phyloP scores from a whole-genome alignment of 2,329 filamentous ascomycete genomes.

The Simplicillium aogashimaense region DNA sequence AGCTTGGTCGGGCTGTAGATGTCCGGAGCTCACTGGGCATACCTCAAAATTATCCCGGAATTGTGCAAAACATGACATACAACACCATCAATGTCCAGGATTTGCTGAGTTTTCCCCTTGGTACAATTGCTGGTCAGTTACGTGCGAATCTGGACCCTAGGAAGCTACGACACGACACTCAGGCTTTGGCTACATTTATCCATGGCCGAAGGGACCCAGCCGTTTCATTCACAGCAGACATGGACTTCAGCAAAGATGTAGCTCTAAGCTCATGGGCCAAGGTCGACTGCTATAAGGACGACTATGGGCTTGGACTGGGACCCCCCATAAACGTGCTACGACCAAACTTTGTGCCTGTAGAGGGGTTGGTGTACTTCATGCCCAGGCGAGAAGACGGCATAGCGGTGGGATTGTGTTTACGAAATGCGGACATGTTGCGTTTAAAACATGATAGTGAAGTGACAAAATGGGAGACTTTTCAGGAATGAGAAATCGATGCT shows the following conservation, averaged over 20 bases:
- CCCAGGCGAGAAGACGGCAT: not conserved
- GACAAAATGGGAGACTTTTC: not conserved
- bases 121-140: slow-evolving; percentile 24
- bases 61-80: slow-evolving; percentile 36
- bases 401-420: not conserved
- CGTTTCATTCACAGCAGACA: not conserved
- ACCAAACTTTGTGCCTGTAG: slow-evolving; percentile 27
- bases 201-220: not conserved
- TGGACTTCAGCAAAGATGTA: not conserved
- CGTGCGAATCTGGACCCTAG: slow-evolving; percentile 25
- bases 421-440: not conserved
- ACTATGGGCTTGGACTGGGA: slow-evolving; percentile 33
- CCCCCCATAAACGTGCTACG: slow-evolving; percentile 30
- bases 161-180: not conserved
- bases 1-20: slow-evolving; percentile 39
- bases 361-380: not conserved
- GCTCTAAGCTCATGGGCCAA: slow-evolving; percentile 38
- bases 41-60: slow-evolving; percentile 33
- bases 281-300: slow-evolving; percentile 26
- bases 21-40: slow-evolving; percentile 31
- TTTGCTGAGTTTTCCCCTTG: slow-evolving; percentile 19
- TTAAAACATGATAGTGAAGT: not conserved
- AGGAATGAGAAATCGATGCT: no score
- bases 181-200: not conserved
- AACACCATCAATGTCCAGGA: slow-evolving; percentile 18